Base-by-base conservation (phyloP, 2,329 filamentous ascomycete genomes). In the Coleophoma cylindrospora region DNA sequence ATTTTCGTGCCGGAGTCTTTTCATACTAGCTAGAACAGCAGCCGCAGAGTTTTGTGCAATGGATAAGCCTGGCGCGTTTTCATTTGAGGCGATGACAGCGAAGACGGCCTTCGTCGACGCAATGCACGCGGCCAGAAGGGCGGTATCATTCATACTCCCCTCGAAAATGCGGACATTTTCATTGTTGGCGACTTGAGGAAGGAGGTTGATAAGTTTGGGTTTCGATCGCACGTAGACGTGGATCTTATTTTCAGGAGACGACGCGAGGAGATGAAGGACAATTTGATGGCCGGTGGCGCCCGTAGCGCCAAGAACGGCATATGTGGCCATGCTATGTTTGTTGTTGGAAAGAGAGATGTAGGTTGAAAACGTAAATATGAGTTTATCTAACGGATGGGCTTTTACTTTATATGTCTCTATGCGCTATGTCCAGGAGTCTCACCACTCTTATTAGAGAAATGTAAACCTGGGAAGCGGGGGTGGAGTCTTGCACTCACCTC, bases 181-280 rank as follows among this genome's bases (percentile, higher is more conserved):
- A 52, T 58, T 65, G 8, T 63, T 54, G 1, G 40, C 50, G 6
- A 67, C 43, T n/a, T 62, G 57, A 1, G 73, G 72, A 2, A 70
- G 10, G 4, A 67, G 48, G 0, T 48, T 50, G 3, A 57, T 14
- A 3, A 77, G 66, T 54, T 76, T 76, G 9, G 61, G 27, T 14
- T 58, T 53, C 55, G 68, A 69, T 50, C 74, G 74, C 50, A 71
- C 74, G 60, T 72, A 77, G 17, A 69, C 72, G 49, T 72, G 55
- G 51, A 77, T 62, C 4, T 55, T 53, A 34, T 48, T 57, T 9
- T 65, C 34, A 8, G 27, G 27, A 0, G 66, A 62, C 1, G 48
- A 47, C 11, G 61, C 45, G 4, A 75, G 64, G 2, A 77, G 64
- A 36, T 62, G 63, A 19, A 67, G 43, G 36, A 77, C 64, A 27